phyloP scores from a whole-genome alignment of 306 rosid species.

The Quercus mongolica region DNA sequence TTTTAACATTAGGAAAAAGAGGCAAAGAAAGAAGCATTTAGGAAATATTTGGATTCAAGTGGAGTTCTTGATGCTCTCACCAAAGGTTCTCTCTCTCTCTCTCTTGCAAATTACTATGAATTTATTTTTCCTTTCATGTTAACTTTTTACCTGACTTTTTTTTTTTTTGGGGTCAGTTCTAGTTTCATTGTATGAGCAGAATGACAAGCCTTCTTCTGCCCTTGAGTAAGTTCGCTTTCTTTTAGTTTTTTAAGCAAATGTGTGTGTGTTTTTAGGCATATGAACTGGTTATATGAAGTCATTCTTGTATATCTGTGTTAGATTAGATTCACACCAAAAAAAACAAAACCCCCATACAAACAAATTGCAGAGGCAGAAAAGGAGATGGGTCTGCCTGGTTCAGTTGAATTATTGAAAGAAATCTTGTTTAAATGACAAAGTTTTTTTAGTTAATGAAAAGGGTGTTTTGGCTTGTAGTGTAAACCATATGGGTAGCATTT shows the following conservation, averaged over 20 bases:
- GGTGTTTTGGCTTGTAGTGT: background rate
- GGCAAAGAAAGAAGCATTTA: slow-evolving; percentile 82
- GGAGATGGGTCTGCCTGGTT: background rate
- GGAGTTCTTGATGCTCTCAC: slow-evolving; percentile 94
- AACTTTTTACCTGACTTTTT: background rate
- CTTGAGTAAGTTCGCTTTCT: slow-evolving; percentile 55
- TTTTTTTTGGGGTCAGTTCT: slow-evolving; percentile 51
- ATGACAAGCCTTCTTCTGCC: slow-evolving; percentile 96
- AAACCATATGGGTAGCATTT: background rate
- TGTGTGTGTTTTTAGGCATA: background rate
- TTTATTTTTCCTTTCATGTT: background rate
- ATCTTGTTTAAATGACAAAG: background rate
- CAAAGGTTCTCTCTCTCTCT: slow-evolving; percentile 53
- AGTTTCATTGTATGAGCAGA: slow-evolving; percentile 89
- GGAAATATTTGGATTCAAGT: slow-evolving; percentile 92
- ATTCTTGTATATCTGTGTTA: background rate
- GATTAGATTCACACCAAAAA: background rate
- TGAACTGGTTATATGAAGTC: background rate
- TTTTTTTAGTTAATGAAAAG: background rate
- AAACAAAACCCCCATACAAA: no score
- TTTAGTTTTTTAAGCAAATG: slow-evolving; percentile 1
- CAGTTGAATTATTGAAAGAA: background rate
- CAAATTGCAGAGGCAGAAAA: background rate
- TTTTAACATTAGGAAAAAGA: slow-evolving; percentile 64
- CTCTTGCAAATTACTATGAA: background rate